Conservation (phyloP, 257 asterid species). For the Fraxinus excelsior region DNA sequence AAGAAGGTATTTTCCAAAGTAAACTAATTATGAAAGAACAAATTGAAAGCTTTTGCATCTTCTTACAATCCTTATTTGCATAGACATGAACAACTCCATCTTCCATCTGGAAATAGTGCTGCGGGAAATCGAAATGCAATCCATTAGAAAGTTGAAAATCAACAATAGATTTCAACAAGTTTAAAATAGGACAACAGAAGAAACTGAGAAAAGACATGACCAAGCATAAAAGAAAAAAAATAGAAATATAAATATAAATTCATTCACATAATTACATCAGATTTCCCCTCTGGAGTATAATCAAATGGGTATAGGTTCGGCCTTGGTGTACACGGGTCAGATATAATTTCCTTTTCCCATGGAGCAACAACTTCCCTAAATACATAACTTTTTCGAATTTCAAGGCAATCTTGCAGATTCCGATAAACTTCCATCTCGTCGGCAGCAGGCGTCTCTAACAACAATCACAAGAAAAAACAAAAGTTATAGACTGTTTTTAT, state of each 20-base stretch:
- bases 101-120: conserved; percentile 96
- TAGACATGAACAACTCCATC: conserved; percentile 95
- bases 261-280: conserved; percentile 60
- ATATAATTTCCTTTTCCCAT: conserved; percentile 84
- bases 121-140: conserved; percentile 39
- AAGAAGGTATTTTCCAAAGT: conserved; percentile 9
- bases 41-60: conserved; percentile 28
- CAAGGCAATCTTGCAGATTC: conserved; percentile 79
- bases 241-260: neutral
- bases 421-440: conserved; percentile 86
- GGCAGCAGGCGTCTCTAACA: conserved; percentile 75
- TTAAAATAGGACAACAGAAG: conserved; percentile 5
- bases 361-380: conserved; percentile 79
- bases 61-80: conserved; percentile 81
- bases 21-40: conserved; percentile 11
- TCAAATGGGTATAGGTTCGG: conserved; percentile 82
- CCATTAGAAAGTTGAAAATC: conserved; percentile 19
- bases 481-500: conserved; percentile 16
- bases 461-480: conserved; percentile 25
- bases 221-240: conserved; percentile 26
- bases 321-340: conserved; percentile 95
- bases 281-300: conserved; percentile 64
- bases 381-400: conserved; percentile 68
- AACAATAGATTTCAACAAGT: conserved; percentile 3
- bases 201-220: conserved; percentile 14